Conservation (phyloP, 352 stramenopile species). For the Pythium vanterpoolii region DNA sequence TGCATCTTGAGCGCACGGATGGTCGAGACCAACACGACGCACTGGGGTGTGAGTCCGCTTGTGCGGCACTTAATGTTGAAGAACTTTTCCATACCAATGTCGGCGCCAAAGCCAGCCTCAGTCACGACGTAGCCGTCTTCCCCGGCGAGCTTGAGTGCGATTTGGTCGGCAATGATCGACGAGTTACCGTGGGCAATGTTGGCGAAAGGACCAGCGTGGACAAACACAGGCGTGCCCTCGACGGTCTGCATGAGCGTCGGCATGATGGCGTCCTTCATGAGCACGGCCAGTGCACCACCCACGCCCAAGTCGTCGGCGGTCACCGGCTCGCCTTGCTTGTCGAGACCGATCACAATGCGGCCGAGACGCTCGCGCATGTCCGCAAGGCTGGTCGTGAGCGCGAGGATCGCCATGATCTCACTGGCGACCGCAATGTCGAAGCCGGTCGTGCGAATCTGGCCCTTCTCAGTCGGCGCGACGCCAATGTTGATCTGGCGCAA, state of each 20-base stretch:
- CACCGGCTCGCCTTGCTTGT: constrained; percentile 78
- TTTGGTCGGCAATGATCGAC: constrained; percentile 96
- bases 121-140: constrained; percentile 97
- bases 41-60: constrained; percentile 94
- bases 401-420: constrained; percentile 99
- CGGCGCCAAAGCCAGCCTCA: constrained; percentile 97
- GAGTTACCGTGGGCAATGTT: constrained; percentile 98
- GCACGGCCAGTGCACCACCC: constrained; percentile 93
- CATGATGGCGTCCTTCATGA: constrained; percentile 98
- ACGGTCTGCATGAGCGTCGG: constrained; percentile 98
- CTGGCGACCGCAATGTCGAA: constrained; percentile 93
- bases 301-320: constrained; percentile 97
- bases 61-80: constrained; percentile 99
- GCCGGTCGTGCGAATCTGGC: constrained; percentile 60
- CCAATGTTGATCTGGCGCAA: constrained; percentile 91
- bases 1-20: constrained; percentile 99
- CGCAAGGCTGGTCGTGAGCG: constrained; percentile 91
- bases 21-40: constrained; percentile 97
- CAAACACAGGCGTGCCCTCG: constrained; percentile 94
- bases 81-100: constrained; percentile 98
- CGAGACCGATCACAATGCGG: constrained; percentile 93
- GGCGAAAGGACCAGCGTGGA: constrained; percentile 98
- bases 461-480: constrained; percentile 89
- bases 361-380: constrained; percentile 95
- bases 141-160: constrained; percentile 92